These are phyloP conservation scores for Tieghemiomyces parasiticus DNA, from an alignment of 192 early-diverging fungal genomes.

Conservation along the genomic window DNA sequence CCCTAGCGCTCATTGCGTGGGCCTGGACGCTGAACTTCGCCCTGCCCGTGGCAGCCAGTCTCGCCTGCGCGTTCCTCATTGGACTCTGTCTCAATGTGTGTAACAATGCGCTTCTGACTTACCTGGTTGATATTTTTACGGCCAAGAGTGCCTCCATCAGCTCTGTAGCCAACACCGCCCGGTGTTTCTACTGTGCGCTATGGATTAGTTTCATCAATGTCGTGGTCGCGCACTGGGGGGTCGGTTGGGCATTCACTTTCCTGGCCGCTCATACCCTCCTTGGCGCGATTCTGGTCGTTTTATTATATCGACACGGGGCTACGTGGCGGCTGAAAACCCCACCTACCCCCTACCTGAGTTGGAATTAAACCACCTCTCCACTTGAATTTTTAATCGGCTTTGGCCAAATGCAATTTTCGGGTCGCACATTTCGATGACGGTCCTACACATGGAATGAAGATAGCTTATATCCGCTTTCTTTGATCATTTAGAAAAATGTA, in stretches of 20 bases:
- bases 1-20: conserved; percentile 13
- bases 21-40: conserved; percentile 24
- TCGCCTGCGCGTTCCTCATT: conserved; percentile 23
- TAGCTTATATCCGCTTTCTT: too few species aligned
- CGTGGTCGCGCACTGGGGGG: not conserved
- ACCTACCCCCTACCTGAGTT: conserved; percentile 1
- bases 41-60: conserved; percentile 17
- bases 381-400: too few species aligned
- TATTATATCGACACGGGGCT: not conserved
- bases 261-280: not conserved
- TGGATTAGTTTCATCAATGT: not conserved
- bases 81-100: conserved; percentile 25
- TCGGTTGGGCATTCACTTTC: conserved; percentile 1
- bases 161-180: conserved; percentile 28
- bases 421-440: too few species aligned
- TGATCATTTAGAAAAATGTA: too few species aligned
- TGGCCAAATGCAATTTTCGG: too few species aligned
- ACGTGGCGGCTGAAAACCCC: not conserved
- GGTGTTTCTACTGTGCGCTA: conserved; percentile 15
- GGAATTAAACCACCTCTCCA: too few species aligned
- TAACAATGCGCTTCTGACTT: conserved; percentile 21
- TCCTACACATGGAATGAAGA: too few species aligned
- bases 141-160: conserved; percentile 24
- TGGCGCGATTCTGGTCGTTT: not conserved
- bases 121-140: conserved; percentile 29